phyloP scores from a whole-genome alignment of 2,329 filamentous ascomycete species.

The Fusarium cicatricum region DNA sequence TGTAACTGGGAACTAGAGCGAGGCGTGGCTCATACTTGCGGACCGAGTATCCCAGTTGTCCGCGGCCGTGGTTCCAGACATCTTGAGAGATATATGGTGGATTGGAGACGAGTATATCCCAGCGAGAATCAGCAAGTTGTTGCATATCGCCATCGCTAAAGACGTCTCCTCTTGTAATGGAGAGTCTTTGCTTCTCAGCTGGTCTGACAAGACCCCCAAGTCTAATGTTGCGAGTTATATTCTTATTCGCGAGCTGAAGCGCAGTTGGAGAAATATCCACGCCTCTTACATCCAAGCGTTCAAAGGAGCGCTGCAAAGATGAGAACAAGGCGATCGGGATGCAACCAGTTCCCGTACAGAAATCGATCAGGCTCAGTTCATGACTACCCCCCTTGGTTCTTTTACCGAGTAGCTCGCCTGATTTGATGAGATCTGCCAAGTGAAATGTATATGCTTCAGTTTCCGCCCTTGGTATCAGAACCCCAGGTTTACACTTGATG shows the following conservation, averaged over 20 bases:
- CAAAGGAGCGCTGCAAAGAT: slow-evolving; percentile 57
- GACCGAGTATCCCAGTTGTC: slow-evolving; percentile 73
- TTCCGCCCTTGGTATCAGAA: slow-evolving; percentile 85
- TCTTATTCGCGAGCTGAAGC: slow-evolving; percentile 70
- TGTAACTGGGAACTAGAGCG: slow-evolving; percentile 71
- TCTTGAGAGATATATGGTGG: slow-evolving; percentile 85
- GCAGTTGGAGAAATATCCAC: slow-evolving; percentile 77
- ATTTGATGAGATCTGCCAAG: slow-evolving; percentile 58
- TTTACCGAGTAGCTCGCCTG: slow-evolving; percentile 17
- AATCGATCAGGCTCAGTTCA: slow-evolving; percentile 74
- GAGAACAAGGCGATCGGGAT: slow-evolving; percentile 81
- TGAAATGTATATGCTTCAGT: slow-evolving; percentile 73
- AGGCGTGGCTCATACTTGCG: slow-evolving; percentile 81
- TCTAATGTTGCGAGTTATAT: slow-evolving; percentile 62
- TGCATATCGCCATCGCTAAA: slow-evolving; percentile 54
- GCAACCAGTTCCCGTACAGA: slow-evolving; percentile 92
- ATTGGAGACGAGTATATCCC: slow-evolving; percentile 82
- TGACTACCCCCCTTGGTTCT: slow-evolving; percentile 6
- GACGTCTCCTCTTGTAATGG: slow-evolving; percentile 59
- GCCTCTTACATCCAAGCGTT: slow-evolving; percentile 64
- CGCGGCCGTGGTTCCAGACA: slow-evolving; percentile 50
- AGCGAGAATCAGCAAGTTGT: slow-evolving; percentile 38
- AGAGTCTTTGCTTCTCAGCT: slow-evolving; percentile 43
- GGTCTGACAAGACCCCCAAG: slow-evolving; percentile 36
- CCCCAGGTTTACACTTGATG: slow-evolving; percentile 76